phyloP scores from a whole-genome alignment of 768 basidiomycete species.

The Sarcomyxa edulis region DNA sequence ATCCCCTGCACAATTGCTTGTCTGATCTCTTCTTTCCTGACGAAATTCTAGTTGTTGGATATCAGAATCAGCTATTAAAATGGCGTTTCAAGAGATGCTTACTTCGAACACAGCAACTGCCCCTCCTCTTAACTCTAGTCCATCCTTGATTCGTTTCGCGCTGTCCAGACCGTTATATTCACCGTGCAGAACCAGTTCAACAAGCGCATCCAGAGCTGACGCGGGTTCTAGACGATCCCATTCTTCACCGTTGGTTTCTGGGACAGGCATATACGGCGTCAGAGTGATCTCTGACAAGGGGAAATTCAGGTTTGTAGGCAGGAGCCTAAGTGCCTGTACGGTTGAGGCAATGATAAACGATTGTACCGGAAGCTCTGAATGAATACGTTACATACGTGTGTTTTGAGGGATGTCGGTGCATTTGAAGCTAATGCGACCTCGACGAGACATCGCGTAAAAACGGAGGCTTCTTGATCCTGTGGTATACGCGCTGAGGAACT shows the following conservation, averaged over 20 bases:
- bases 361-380: constrained; percentile 4
- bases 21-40: constrained; percentile 65
- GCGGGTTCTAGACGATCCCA: constrained; percentile 84
- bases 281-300: constrained; percentile 64
- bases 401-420: constrained; percentile 82
- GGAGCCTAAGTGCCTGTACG: constrained; percentile 41
- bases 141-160: constrained; percentile 56
- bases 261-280: constrained; percentile 71
- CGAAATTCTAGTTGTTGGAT: constrained; percentile 54
- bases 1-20: constrained; percentile 68
- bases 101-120: constrained; percentile 87
- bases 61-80: constrained; percentile 2
- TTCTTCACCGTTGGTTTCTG: constrained; percentile 85
- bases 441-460: constrained; percentile 71
- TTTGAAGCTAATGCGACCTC: constrained; percentile 94
- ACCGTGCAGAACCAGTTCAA: constrained; percentile 80
- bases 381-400: constrained; percentile 49
- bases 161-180: constrained; percentile 75
- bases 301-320: constrained; percentile 45
- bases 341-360: constrained; percentile 12
- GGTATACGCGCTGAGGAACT: not conserved
- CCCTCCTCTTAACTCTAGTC: constrained; percentile 68
- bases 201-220: constrained; percentile 76
- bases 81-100: constrained; percentile 3
- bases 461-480: constrained; percentile 53